Conservation (phyloP, 1,284 basidiomycete species). For the Pholiota adiposa region DNA sequence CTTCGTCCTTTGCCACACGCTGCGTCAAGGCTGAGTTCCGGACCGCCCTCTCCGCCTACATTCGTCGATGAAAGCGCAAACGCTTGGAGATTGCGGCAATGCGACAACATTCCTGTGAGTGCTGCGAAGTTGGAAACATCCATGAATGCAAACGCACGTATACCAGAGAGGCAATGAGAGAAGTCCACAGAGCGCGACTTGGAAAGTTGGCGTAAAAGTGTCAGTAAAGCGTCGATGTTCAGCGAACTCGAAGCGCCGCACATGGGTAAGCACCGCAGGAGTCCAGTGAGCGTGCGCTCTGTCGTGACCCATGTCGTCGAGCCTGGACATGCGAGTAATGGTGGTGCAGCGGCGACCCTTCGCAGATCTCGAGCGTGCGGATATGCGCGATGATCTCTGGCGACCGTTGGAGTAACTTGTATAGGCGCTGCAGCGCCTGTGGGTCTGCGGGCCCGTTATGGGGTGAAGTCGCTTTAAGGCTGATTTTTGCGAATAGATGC, state of each 20-base stretch:
- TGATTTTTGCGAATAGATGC: constrained; percentile 35
- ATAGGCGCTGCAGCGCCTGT: constrained; percentile 29
- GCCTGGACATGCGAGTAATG: constrained; percentile 27
- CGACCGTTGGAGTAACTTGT: constrained; percentile 33
- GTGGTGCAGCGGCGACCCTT: constrained; percentile 34
- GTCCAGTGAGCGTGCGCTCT: constrained; percentile 38
- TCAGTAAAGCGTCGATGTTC: constrained; percentile 37
- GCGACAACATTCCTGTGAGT: constrained; percentile 35
- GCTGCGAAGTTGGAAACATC: constrained; percentile 38
- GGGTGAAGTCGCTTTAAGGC: constrained; percentile 31
- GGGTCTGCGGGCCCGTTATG: constrained; percentile 26
- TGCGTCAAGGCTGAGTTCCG: constrained; percentile 12
- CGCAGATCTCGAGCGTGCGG: constrained; percentile 41
- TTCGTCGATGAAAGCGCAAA: constrained; percentile 38
- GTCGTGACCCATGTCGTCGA: constrained; percentile 41
- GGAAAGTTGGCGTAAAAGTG: constrained; percentile 36
- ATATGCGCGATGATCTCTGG: constrained; percentile 36
- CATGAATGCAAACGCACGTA: constrained; percentile 43
- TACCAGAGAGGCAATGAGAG: constrained; percentile 36
- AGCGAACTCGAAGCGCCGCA: constrained; percentile 41
- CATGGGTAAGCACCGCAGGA: constrained; percentile 40
- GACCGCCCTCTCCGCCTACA: constrained; percentile 30
- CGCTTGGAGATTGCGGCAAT: constrained; percentile 36
- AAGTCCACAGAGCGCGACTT: constrained; percentile 35
- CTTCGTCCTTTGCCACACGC: constrained; percentile 5